Base-by-base conservation (phyloP, 2,329 filamentous ascomycete species). In the Colletotrichum sp. region DNA sequence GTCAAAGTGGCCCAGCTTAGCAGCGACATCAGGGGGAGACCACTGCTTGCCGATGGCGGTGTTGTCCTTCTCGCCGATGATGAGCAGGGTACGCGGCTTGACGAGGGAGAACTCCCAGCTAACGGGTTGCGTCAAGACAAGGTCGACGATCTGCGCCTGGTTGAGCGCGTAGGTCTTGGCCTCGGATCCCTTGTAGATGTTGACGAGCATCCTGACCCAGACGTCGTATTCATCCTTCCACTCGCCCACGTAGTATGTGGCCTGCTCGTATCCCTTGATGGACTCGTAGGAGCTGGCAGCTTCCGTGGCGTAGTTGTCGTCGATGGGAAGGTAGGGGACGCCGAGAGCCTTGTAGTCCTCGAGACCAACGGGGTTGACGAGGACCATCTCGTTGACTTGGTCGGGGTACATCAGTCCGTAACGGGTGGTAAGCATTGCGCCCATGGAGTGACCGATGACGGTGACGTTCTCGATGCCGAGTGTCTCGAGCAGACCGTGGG, bases 1-100 rank as follows among this genome's bases (percentile, higher is more conserved):
- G 65, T 87, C 83, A 76, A 90, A 91, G 77, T 88, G 86, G 0
- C 89, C 90, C 16, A 91, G 79, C 78, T 81, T 82, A 8, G 82
- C 84, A 59, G 87, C 84, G 16, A 90, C 86, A 3, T 84, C 85
- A 0, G 85, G 83, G 0, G 87, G 83, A 13, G 86, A 84, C 89
- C 89, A 91, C 67, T 86, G 85, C 79, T 89, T 89, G 0, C 90
- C 90, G 65, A 91, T 89, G 19, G 89, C 90, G 4, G 90, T 91
- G 49, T 84, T 89, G 76, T 91, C 90, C 79, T 87, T 86, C 36
- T 86, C 86, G 2, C 89, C 89, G 65, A 90, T 84, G 66, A 91
- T 80, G 69, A 92, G 80, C 27, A 90, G 81, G 3, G 89, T 90
- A 63, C 83, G 84, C 13, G 86, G 81, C 78, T 85, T 85, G 15